Base-by-base conservation (phyloP, 108 stramenopile genomes). In the Craspedostauros australis region DNA sequence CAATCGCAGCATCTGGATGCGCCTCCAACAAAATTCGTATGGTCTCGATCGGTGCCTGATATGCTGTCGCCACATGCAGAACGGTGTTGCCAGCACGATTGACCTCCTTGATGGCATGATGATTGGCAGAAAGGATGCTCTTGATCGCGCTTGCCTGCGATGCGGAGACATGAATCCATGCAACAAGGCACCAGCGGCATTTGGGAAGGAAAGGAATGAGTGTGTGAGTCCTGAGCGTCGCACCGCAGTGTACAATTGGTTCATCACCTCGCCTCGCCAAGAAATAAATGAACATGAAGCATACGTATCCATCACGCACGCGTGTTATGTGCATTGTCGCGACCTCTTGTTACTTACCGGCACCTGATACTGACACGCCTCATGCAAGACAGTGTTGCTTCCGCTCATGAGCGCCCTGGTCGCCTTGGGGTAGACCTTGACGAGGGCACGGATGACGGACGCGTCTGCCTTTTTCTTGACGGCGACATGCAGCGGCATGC, bases 401-500 rank as follows among this genome's bases (percentile, higher is more conserved):
- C 75, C 71, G 34, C 66, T 72, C 24, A 73, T 79, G 14, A 57
- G 26, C 22, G 62, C 62, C 39, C 72, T 53, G 22, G 64, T 61
- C 12, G 77, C 75, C 41, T 73, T 54, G 8, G 82, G 82, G 47
- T 62, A 46, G 0, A 74, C 73, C 39, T 73, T 64, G 0, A 84
- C 44, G 11, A 78, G 47, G n/a, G 69, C 68, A 28, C 72, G 77
- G 25, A 80, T 53, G 15, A 79, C 60, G 15, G 59, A 21, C 23
- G 72, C 81, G 25, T 66, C 66, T 1, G 66, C 65, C 29, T 72
- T 59, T 14, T 43, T 49, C 45, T 75, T 65, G 34, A 76, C 44
- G 2, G 83, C 83, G 11, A 78, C 46, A 52, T 84, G 83, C 8
- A 84, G 64, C 2, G 83, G 76, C 39, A 80, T 39, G 18, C 70